A percentile compares a stretch with the other conserved stretches of the same genome.
phyloP scores from a whole-genome alignment of 495 filamentous ascomycete genomes.

The Chaetomidium leptoderma region DNA sequence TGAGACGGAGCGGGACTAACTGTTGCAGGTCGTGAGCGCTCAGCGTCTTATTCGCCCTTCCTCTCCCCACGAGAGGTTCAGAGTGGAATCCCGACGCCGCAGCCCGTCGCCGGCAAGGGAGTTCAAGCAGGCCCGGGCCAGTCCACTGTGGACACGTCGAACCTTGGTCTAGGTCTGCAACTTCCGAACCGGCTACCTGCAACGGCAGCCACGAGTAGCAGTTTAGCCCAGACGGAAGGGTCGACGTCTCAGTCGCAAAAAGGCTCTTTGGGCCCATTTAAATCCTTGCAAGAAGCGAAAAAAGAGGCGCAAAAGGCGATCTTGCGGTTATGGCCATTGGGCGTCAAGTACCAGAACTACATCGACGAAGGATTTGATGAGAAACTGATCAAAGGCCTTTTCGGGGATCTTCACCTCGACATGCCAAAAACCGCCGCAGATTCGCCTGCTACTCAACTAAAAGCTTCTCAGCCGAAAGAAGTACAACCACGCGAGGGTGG shows the following conservation, averaged over 20 bases:
- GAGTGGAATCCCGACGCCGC: slow-evolving; percentile 23
- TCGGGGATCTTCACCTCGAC: slow-evolving; percentile 59
- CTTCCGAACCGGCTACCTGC: background rate
- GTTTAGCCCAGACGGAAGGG: background rate
- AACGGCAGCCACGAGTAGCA: background rate
- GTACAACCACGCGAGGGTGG: background rate
- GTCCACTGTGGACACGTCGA: background rate
- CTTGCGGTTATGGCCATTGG: slow-evolving; percentile 56
- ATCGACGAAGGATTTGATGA: slow-evolving; percentile 69
- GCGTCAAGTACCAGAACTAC: slow-evolving; percentile 63
- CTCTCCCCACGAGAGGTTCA: slow-evolving; percentile 45
- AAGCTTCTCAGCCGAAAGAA: background rate
- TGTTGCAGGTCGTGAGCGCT: slow-evolving; percentile 36
- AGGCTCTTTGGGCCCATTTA: slow-evolving; percentile 11
- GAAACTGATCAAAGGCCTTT: slow-evolving; percentile 57
- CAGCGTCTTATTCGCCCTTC: slow-evolving; percentile 52
- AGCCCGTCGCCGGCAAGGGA: background rate
- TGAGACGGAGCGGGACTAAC: background rate
- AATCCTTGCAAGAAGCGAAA: slow-evolving; percentile 49
- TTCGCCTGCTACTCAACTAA: background rate
- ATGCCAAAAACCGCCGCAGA: slow-evolving; percentile 30
- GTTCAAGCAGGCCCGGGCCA: background rate
- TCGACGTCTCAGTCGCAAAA: slow-evolving; percentile 3
- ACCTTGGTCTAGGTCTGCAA: slow-evolving; percentile 6
- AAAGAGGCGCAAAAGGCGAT: slow-evolving; percentile 68